Conservation (phyloP, 345 rosid genomes). For the Balakata baccata region DNA sequence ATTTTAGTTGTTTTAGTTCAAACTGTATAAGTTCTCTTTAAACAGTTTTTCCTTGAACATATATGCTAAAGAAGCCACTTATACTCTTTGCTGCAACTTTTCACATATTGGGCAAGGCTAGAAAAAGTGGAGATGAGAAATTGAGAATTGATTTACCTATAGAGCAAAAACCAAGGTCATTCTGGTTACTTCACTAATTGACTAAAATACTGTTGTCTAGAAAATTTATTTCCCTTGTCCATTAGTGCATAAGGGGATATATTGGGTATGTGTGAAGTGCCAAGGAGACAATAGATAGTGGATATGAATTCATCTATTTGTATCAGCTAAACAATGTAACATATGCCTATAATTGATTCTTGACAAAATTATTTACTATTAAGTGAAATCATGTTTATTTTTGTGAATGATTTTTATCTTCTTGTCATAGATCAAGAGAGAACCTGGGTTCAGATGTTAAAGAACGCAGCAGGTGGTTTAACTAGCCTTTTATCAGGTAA, state of each 20-base stretch:
- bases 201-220: background rate
- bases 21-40: background rate
- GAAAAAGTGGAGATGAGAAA: background rate
- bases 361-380: background rate
- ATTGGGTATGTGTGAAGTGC: background rate
- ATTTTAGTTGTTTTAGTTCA: background rate
- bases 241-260: background rate
- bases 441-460: constrained; percentile 19
- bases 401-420: constrained; percentile 4
- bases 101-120: background rate
- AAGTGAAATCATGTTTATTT: background rate
- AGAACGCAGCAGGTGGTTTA: constrained; percentile 9
- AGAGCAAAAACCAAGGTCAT: background rate
- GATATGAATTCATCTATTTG: background rate
- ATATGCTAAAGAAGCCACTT: constrained; percentile 5
- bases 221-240: background rate
- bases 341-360: constrained; percentile 1
- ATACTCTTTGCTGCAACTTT: background rate
- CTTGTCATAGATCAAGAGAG: constrained; percentile 26
- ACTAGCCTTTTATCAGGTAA: constrained; percentile 19
- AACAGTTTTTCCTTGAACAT: background rate
- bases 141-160: background rate
- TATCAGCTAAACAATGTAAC: constrained; percentile 3
- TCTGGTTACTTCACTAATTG: background rate
- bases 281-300: background rate